Evolutionary conservation across 2,329 filamentous ascomycete species (phyloP).

Genomic region (Neonectria neomacrospora): DNA sequence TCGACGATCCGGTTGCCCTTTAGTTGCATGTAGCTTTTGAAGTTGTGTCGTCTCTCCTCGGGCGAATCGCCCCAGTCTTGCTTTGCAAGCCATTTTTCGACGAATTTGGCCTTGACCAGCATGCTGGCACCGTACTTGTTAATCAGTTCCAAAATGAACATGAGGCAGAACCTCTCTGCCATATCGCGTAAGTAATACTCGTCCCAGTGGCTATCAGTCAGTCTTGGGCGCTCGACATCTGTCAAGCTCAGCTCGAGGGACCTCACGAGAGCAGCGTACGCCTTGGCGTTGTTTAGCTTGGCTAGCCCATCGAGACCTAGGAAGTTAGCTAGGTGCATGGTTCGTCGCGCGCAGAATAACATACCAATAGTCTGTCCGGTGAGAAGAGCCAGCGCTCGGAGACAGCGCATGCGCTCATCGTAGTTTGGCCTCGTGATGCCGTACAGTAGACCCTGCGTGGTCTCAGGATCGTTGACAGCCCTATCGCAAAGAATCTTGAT

Average conservation of each 20-base stretch:
- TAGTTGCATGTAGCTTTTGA: conserved; percentile 60
- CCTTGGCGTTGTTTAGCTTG: conserved; percentile 61
- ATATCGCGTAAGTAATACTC: conserved; percentile 72
- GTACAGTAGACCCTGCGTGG: conserved; percentile 63
- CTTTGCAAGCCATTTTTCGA: conserved; percentile 78
- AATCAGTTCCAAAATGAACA: conserved; percentile 68
- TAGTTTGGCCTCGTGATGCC: conserved; percentile 70
- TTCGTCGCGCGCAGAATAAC: not conserved
- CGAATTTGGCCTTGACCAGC: conserved; percentile 71
- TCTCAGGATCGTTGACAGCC: conserved; percentile 67
- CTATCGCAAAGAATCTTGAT: conserved; percentile 67
- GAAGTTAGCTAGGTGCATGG: conserved; percentile 19
- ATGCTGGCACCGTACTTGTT: conserved; percentile 66
- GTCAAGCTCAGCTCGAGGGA: conserved; percentile 67
- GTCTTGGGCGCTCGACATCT: conserved; percentile 61
- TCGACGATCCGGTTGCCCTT: conserved; percentile 64
- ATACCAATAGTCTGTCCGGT: conserved; percentile 55
- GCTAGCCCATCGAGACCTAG: conserved; percentile 53
- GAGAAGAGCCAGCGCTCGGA: conserved; percentile 67
- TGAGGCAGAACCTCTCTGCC: conserved; percentile 68
- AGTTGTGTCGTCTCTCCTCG: conserved; percentile 65
- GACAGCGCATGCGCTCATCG: conserved; percentile 66
- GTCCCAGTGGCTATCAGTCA: conserved; percentile 68
- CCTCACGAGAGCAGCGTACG: conserved; percentile 68
- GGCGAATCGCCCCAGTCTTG: conserved; percentile 74